Percentiles rank a stretch among this genome's conserved stretches.
These are phyloP conservation scores for Fragilariopsis cylindrus DNA, from an alignment of 108 stramenopile genomes.

Conservation along the genomic window DNA sequence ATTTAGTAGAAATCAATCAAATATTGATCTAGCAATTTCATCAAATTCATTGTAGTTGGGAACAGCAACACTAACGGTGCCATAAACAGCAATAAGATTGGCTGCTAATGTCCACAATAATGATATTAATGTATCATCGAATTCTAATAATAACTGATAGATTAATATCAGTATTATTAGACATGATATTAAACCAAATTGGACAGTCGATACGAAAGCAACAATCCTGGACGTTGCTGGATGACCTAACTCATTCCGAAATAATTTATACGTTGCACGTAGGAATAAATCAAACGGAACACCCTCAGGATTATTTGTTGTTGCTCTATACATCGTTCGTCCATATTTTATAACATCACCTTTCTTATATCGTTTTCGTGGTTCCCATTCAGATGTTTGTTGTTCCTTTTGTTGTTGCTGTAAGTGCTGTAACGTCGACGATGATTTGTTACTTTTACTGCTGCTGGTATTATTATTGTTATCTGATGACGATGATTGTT, in stretches of 20 bases:
- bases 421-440: neutral
- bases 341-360: slow-evolving; percentile 52
- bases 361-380: slow-evolving; percentile 68
- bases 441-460: neutral
- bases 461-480: neutral
- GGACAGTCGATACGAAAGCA: slow-evolving; percentile 42
- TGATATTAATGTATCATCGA: slow-evolving; percentile 13
- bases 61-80: slow-evolving; percentile 25
- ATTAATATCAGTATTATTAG: slow-evolving; percentile 25
- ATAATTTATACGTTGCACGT: slow-evolving; percentile 61
- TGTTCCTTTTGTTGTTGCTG: no score
- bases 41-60: slow-evolving; percentile 27
- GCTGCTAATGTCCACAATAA: slow-evolving; percentile 37
- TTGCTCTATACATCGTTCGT: slow-evolving; percentile 51
- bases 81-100: slow-evolving; percentile 41
- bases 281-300: slow-evolving; percentile 65
- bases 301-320: slow-evolving; percentile 68
- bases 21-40: slow-evolving; percentile 2
- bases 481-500: neutral
- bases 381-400: slow-evolving; percentile 61
- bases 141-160: neutral
- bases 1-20: no score
- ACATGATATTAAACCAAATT: slow-evolving; percentile 35
- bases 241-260: slow-evolving; percentile 71
- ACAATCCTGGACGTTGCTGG: slow-evolving; percentile 56